phyloP scores from a whole-genome alignment of 1,139 yeast species.

The Geotrichum siamense region DNA sequence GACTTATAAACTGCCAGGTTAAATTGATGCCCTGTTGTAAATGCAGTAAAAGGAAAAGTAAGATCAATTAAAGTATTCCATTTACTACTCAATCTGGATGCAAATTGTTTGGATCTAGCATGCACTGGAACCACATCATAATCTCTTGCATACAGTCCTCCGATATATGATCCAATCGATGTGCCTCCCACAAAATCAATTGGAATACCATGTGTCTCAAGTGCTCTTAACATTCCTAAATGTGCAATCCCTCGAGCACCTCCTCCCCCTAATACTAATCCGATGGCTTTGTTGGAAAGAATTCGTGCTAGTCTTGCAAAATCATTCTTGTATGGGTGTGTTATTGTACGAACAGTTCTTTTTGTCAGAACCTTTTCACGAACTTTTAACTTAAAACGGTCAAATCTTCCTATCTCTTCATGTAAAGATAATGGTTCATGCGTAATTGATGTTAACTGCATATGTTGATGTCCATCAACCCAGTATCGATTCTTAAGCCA shows the following conservation, averaged over 20 bases:
- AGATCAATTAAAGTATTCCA: constrained; percentile 83
- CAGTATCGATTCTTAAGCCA: constrained; percentile 84
- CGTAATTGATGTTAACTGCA: constrained; percentile 39
- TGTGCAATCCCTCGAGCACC: constrained; percentile 96
- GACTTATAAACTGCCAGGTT: constrained; percentile 95
- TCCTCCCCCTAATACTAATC: constrained; percentile 93
- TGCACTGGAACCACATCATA: constrained; percentile 85
- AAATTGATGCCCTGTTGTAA: constrained; percentile 94
- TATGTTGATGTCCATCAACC: constrained; percentile 92
- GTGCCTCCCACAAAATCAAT: constrained; percentile 94
- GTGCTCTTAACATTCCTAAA: constrained; percentile 81
- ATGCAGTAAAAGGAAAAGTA: constrained; percentile 90
- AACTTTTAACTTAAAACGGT: constrained; percentile 29
- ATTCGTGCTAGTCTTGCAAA: constrained; percentile 84
- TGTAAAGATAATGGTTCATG: not conserved
- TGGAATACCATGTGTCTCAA: constrained; percentile 92
- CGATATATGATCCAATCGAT: constrained; percentile 91
- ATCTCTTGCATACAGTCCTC: constrained; percentile 89
- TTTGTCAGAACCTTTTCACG: no score
- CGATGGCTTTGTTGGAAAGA: constrained; percentile 87
- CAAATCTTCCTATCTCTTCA: constrained; percentile 20
- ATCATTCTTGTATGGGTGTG: constrained; percentile 67
- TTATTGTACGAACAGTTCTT: constrained; percentile 30
- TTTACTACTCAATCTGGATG: constrained; percentile 70
- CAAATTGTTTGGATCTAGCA: constrained; percentile 82